Evolutionary conservation across 306 rosid species (phyloP), one percentile per base, ranked within the genome.

Genomic region (Datisca glomerata): DNA sequence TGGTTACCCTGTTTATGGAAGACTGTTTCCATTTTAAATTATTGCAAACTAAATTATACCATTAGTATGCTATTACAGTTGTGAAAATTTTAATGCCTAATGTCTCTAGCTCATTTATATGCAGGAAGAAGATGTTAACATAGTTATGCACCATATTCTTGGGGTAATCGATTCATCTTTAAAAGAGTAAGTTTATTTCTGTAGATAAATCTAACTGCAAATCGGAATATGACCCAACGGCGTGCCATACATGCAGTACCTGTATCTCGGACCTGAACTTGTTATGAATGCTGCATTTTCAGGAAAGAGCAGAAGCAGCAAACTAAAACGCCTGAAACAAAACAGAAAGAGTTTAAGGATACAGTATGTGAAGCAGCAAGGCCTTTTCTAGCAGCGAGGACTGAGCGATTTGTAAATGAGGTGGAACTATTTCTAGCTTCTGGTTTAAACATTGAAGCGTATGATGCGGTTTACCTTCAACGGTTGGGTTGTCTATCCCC

Each of bases 401-500:
- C 93, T 0, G 80, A 65, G 31, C 67, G 81, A 43, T 74, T 89
- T 67, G 61, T 77, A 11, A 50, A 58, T 4, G 95, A 89, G 72
- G 49, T 83, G 62, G 84, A 83, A 54, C 69, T 77, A 28, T 89
- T 83, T 80, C 81, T 89, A 62, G 84, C 91, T 56, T 89, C 95
- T 14, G 81, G 86, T 33, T 72, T 89, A 67, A 83, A 72, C 49
- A 70, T 89, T 14, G 91, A 80, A 72, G 97, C 93, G 8, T 80
- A 74, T 16, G 95, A 83, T 51, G 80, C 86, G 12, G 95, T 74
- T 46, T 83, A 71, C 63, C 65, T 65, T 34, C 97, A 89, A 56
- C 58, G 93, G 39, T 49, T 83, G 55, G 86, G 93, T 31, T 75
- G 97, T 89, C 77, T 78, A 51, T 58, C 73, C 5, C 75, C 78